phyloP scores from a whole-genome alignment of 768 basidiomycete species.

The Boletus bicolor region DNA sequence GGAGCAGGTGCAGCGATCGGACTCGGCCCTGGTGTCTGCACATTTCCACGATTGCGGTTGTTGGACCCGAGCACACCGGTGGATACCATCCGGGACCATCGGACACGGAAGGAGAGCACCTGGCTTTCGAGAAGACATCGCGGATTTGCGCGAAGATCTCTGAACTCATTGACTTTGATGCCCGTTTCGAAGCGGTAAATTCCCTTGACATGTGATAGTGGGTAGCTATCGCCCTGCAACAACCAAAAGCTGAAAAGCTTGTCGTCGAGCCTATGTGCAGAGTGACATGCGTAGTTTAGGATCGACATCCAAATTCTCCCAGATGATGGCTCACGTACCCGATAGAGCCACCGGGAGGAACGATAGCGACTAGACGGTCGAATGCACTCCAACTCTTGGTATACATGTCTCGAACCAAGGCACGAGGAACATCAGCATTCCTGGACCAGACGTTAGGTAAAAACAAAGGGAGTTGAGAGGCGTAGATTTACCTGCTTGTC shows the following conservation, averaged over 20 bases:
- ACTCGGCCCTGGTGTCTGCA: slow-evolving; percentile 30
- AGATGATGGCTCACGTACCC: slow-evolving; percentile 49
- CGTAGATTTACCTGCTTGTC: slow-evolving; percentile 55
- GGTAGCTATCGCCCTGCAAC: slow-evolving; percentile 73
- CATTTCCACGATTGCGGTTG: slow-evolving; percentile 32
- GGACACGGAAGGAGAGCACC: slow-evolving; percentile 74
- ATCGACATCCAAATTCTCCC: neutral
- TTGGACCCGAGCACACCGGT: slow-evolving; percentile 60
- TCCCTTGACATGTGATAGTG: slow-evolving; percentile 76
- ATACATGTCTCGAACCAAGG: slow-evolving; percentile 85
- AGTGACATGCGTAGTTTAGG: neutral
- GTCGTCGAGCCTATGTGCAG: slow-evolving; percentile 67
- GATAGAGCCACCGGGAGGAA: slow-evolving; percentile 87
- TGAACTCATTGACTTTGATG: slow-evolving; percentile 83
- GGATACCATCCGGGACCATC: slow-evolving; percentile 71
- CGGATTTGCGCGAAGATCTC: slow-evolving; percentile 85
- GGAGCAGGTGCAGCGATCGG: slow-evolving; percentile 19
- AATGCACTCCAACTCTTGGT: slow-evolving; percentile 93
- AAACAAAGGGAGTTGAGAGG: neutral
- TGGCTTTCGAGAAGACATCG: slow-evolving; percentile 84
- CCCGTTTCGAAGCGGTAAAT: slow-evolving; percentile 88
- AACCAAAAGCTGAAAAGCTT: slow-evolving; percentile 91
- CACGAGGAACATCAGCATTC: slow-evolving; percentile 82
- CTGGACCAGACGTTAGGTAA: slow-evolving; percentile 33
- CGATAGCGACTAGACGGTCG: slow-evolving; percentile 82